phyloP scores from a whole-genome alignment of 495 filamentous ascomycete species.

The Aspergillus bertholletiae region DNA sequence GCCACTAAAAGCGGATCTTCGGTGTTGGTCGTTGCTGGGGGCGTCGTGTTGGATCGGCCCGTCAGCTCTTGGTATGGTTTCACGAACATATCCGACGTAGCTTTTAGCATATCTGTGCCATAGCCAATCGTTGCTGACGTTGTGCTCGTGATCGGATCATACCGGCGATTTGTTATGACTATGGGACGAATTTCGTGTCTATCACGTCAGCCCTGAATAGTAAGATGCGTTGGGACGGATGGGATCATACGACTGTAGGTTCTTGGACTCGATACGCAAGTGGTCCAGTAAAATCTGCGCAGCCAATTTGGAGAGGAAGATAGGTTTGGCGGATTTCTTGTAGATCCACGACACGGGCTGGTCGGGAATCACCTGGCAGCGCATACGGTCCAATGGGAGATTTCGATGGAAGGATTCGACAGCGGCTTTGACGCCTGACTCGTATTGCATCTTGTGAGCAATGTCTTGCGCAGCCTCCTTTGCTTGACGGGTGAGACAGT shows the following conservation, averaged over 20 bases:
- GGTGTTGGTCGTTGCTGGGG: neutral
- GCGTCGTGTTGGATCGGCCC: constrained; percentile 1
- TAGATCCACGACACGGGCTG: constrained; percentile 66
- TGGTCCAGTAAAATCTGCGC: constrained; percentile 59
- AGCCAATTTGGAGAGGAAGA: constrained; percentile 62
- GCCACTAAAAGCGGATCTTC: neutral
- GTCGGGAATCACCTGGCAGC: constrained; percentile 63
- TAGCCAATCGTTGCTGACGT: constrained; percentile 25
- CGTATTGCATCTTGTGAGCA: constrained; percentile 56
- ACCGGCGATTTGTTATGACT: constrained; percentile 31
- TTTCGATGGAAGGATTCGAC: constrained; percentile 67
- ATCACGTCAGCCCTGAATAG: neutral
- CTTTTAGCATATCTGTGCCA: constrained; percentile 24
- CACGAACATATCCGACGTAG: constrained; percentile 27
- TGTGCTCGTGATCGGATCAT: constrained; percentile 47
- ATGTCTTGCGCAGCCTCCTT: constrained; percentile 54
- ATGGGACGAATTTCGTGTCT: constrained; percentile 27
- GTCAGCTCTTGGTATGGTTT: constrained; percentile 29
- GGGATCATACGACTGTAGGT: constrained; percentile 46
- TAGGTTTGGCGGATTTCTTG: constrained; percentile 39
- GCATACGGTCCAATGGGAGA: constrained; percentile 59
- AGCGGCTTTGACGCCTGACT: constrained; percentile 71
- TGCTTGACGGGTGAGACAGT: constrained; percentile 59
- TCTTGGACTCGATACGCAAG: constrained; percentile 57
- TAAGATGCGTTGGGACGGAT: neutral